These are phyloP conservation scores for Penstemon davidsonii DNA, from an alignment of 257 asterid species.

Conservation along the genomic window DNA sequence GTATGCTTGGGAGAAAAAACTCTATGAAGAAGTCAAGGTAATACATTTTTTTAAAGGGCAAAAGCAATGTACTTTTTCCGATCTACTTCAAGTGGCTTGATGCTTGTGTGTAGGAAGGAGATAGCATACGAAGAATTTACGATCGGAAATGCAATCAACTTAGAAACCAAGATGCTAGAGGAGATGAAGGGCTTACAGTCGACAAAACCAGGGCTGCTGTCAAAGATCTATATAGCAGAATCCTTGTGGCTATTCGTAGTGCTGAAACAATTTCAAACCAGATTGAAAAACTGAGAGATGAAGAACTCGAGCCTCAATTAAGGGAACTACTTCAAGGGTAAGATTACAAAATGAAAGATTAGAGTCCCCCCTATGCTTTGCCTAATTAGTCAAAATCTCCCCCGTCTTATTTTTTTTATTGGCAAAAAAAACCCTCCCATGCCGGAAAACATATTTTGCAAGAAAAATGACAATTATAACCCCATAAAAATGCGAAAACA, in stretches of 20 bases:
- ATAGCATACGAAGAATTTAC: slow-evolving; percentile 62
- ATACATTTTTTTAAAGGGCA: background rate
- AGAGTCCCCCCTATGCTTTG: too few species aligned
- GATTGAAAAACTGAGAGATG: slow-evolving; percentile 78
- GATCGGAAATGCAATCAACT: slow-evolving; percentile 78
- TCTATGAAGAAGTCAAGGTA: slow-evolving; percentile 90
- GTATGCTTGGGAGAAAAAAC: slow-evolving; percentile 97
- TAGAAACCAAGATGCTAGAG: slow-evolving; percentile 64
- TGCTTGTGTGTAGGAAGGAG: slow-evolving; percentile 62
- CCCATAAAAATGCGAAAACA: too few species aligned
- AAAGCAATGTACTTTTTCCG: background rate
- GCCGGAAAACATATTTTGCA: too few species aligned
- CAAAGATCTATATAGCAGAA: slow-evolving; percentile 83
- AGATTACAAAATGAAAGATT: background rate
- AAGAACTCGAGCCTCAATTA: slow-evolving; percentile 90
- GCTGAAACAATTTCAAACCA: slow-evolving; percentile 85
- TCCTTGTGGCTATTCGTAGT: slow-evolving; percentile 79
- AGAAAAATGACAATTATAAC: too few species aligned
- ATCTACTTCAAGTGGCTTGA: slow-evolving; percentile 14
- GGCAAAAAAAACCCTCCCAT: too few species aligned
- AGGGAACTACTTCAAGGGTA: slow-evolving; percentile 87
- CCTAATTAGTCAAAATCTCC: too few species aligned
- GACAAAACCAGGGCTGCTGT: slow-evolving; percentile 85
- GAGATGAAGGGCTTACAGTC: slow-evolving; percentile 57
- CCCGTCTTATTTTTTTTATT: too few species aligned